These are phyloP conservation scores for Mycena albidolilacea DNA, from an alignment of 768 basidiomycete species.

Conservation along the genomic window DNA sequence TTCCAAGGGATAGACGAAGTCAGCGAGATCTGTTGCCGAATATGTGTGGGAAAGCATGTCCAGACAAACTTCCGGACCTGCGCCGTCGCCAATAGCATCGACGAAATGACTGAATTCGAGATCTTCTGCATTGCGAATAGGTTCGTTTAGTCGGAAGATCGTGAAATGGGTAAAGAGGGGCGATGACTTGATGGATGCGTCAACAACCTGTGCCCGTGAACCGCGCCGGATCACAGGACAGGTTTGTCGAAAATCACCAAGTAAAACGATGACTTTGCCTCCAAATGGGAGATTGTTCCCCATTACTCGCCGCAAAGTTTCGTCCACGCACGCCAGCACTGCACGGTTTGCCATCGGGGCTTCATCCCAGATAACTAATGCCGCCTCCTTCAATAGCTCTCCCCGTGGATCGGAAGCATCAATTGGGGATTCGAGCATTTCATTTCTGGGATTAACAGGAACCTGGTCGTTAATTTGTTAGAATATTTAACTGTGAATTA, in stretches of 20 bases:
- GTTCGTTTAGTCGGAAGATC: background rate
- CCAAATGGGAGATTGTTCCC: background rate
- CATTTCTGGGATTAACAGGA: background rate
- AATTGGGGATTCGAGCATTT: background rate
- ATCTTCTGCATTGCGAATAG: background rate
- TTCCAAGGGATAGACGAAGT: background rate
- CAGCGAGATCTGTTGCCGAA: background rate
- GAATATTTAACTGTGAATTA: background rate
- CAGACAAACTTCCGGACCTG: background rate
- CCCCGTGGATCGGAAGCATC: background rate
- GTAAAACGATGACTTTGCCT: background rate
- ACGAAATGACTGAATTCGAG: background rate
- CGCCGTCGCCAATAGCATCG: background rate
- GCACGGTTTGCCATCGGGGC: background rate
- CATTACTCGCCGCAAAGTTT: background rate
- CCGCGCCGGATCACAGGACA: background rate
- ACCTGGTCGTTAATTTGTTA: background rate
- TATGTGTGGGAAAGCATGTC: background rate
- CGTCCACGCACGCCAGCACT: background rate
- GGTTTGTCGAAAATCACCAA: background rate
- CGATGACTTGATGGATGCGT: background rate
- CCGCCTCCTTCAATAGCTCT: background rate
- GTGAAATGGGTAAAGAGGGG: background rate
- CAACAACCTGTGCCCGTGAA: background rate
- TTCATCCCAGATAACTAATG: background rate